Base-by-base conservation (phyloP, 371 early-diverging fungal species). In the Spraguea lophii region DNA sequence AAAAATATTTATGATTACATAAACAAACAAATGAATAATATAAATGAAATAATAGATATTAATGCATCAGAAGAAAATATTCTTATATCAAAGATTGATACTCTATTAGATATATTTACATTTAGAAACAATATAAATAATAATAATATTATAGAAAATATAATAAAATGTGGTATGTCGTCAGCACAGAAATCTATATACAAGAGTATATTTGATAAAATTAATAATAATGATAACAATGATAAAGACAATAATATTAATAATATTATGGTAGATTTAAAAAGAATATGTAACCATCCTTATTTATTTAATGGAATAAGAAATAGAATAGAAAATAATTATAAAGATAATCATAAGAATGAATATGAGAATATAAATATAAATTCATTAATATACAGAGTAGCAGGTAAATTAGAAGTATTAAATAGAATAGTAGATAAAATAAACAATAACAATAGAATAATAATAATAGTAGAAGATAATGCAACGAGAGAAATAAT, bases 261-360 rank as follows among this genome's bases (percentile, higher is more conserved):
- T 75, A 95, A 94, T 76, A 79, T 87, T 1, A 81, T 98, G 52
- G 91, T 95, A 93, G 91, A 95, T 70, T 76, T 95, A 38, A 79
- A 94, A 38, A 95, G 94, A 70, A 84, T 92, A 48, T 92, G 93
- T 69, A 94, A 92, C 70, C 99, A 98, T 70, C 99, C 99, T 10
- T 93, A 82, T 68, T 85, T 93, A 2, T 90, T 88, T 69, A 79
- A 81, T 37, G 88, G 86, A 54, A 92, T 94, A 0, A n/a, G n/a
- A n/a, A 93, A 93, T 63, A 70, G 74, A 15, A 65, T 73, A 13
- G 72, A 84, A 49, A 79, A 82, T 60, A 80, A 82, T 16, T 59
- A 66, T 49, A 71, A 12, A 49, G 17, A 46, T 38, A 57, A 64
- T 16, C n/a, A n/a, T n/a, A n/a, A n/a, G n/a, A n/a, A n/a, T n/a